These are phyloP conservation scores for Malassezia slooffiae DNA, from an alignment of 1,284 basidiomycete species.

Conservation along the genomic window DNA sequence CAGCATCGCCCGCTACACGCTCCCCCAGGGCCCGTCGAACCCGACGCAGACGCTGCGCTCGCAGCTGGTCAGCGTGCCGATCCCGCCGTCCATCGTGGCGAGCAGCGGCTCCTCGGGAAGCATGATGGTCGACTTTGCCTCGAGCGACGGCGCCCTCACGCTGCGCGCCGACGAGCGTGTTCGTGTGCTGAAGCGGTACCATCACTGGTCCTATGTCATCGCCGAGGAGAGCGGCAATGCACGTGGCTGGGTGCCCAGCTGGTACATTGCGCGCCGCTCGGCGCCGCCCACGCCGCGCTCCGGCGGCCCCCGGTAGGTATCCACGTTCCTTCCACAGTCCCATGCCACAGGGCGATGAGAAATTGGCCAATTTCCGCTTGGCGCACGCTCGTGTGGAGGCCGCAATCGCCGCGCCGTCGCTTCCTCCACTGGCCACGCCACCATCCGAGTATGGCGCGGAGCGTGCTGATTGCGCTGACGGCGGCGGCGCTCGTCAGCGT, in stretches of 20 bases:
- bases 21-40: not conserved
- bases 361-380: too few species aligned
- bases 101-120: slow-evolving; percentile 86
- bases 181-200: slow-evolving; percentile 87
- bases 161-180: slow-evolving; percentile 73
- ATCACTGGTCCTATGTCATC: slow-evolving; percentile 75
- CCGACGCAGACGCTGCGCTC: slow-evolving; percentile 6
- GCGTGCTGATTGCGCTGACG: not conserved
- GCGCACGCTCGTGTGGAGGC: too few species aligned
- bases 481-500: not conserved
- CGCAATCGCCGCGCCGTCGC: too few species aligned
- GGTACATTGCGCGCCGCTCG: slow-evolving; percentile 25
- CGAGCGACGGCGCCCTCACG: slow-evolving; percentile 69
- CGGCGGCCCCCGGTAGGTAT: too few species aligned
- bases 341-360: too few species aligned
- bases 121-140: slow-evolving; percentile 86
- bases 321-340: too few species aligned
- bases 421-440: too few species aligned
- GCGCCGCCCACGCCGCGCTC: too few species aligned
- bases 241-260: slow-evolving; percentile 43
- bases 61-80: slow-evolving; percentile 52
- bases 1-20: slow-evolving; percentile 1
- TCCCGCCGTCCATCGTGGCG: slow-evolving; percentile 73
- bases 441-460: not conserved
- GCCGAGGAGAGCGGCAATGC: slow-evolving; percentile 32